phyloP scores from a whole-genome alignment of 371 early-diverging fungal species.

The Rhizomucor miehei region DNA sequence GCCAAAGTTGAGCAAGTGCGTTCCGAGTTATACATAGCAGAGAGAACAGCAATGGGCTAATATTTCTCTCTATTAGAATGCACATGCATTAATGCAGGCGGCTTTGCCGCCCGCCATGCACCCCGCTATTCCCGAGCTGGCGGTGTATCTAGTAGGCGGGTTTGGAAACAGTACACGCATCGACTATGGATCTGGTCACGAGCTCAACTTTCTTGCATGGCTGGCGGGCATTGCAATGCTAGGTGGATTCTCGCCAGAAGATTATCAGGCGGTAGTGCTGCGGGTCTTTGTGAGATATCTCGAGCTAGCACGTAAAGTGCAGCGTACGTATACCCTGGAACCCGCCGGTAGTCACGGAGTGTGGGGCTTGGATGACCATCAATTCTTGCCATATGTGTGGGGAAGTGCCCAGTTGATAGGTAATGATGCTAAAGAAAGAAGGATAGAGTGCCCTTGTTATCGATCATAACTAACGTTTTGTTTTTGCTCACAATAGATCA shows the following conservation, averaged over 20 bases:
- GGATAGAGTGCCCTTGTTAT: not conserved
- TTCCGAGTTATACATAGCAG: not conserved
- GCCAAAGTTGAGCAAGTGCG: conserved; percentile 53
- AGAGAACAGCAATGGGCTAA: not conserved
- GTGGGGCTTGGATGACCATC: conserved; percentile 99
- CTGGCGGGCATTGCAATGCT: conserved; percentile 74
- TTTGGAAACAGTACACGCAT: conserved; percentile 96
- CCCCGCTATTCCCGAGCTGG: conserved; percentile 65
- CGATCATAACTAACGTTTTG: not conserved
- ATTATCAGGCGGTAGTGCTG: conserved; percentile 71
- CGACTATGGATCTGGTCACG: conserved; percentile 99
- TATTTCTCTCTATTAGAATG: not conserved
- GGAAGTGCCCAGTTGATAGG: conserved; percentile 86
- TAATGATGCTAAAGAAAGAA: conserved; percentile 13
- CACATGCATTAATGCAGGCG: conserved; percentile 24
- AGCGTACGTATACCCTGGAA: conserved; percentile 90
- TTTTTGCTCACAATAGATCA: conserved; percentile 33
- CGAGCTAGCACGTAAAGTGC: conserved; percentile 78
- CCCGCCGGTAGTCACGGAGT: conserved; percentile 99
- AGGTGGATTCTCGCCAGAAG: conserved; percentile 53
- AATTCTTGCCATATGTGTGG: conserved; percentile 96
- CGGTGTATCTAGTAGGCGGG: conserved; percentile 73
- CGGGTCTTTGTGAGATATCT: conserved; percentile 85
- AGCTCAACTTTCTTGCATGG: conserved; percentile 94
- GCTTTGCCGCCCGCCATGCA: conserved; percentile 40